phyloP scores from a whole-genome alignment of 2,329 filamentous ascomycete genomes.

The Ophiostoma sp. region DNA sequence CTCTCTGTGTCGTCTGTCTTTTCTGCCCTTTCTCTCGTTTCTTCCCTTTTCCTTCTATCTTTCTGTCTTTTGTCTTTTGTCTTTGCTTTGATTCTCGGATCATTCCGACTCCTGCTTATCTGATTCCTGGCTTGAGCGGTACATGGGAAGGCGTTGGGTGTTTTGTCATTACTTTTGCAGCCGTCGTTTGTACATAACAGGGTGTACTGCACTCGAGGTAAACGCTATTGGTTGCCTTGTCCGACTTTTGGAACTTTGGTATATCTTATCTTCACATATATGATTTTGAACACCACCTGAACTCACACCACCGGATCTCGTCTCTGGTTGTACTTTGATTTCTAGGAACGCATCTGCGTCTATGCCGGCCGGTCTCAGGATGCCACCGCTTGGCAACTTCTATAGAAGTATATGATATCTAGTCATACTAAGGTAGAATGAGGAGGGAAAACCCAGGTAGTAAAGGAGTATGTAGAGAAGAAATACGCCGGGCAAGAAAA shows the following conservation, averaged over 20 bases:
- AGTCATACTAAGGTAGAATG: not conserved
- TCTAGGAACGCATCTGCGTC: too few species aligned
- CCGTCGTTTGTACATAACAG: too few species aligned
- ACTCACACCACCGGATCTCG: too few species aligned
- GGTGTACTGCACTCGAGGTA: too few species aligned
- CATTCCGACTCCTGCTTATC: not conserved
- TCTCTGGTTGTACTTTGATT: too few species aligned
- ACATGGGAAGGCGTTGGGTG: slow-evolving; percentile 10
- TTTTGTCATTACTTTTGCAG: too few species aligned
- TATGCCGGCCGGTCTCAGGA: too few species aligned
- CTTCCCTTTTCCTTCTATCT: not conserved
- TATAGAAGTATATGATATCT: not conserved
- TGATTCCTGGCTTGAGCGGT: not conserved
- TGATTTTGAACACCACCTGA: too few species aligned
- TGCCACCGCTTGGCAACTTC: not conserved
- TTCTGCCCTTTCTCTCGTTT: not conserved
- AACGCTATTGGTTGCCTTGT: too few species aligned
- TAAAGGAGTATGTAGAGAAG: not conserved
- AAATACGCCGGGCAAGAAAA: not conserved
- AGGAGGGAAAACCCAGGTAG: not conserved
- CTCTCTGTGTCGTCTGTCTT: not conserved
- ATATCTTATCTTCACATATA: too few species aligned
- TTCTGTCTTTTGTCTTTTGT: not conserved
- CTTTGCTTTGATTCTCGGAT: not conserved
- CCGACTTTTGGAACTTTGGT: too few species aligned